phyloP scores from a whole-genome alignment of 768 basidiomycete genomes.

The Termitomyces heimii region DNA sequence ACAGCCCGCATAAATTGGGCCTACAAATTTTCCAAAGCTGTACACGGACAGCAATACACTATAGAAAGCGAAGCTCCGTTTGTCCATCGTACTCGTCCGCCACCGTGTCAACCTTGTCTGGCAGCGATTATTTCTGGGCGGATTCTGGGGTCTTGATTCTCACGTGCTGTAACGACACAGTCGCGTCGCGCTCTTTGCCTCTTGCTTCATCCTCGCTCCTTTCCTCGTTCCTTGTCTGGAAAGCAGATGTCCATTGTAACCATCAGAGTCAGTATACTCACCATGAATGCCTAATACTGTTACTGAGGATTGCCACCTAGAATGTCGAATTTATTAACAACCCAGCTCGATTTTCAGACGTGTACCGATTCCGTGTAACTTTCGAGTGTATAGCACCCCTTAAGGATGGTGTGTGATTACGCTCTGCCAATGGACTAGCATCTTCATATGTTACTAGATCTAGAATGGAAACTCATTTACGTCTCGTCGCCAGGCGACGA shows the following conservation, averaged over 20 bases:
- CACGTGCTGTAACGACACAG: slow-evolving; percentile 10
- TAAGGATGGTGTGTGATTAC: slow-evolving; percentile 58
- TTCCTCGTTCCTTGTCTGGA: not conserved
- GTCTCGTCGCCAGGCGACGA: slow-evolving; percentile 92
- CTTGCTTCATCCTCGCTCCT: slow-evolving; percentile 1
- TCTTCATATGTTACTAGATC: slow-evolving; percentile 44
- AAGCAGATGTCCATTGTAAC: slow-evolving; percentile 60
- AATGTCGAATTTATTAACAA: slow-evolving; percentile 91
- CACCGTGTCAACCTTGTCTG: not conserved
- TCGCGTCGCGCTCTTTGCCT: slow-evolving; percentile 16
- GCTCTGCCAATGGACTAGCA: not conserved
- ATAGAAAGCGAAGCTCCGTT: not conserved
- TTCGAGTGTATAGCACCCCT: slow-evolving; percentile 95
- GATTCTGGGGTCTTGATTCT: slow-evolving; percentile 6
- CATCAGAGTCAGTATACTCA: slow-evolving; percentile 44
- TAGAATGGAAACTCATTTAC: slow-evolving; percentile 98
- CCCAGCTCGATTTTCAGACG: slow-evolving; percentile 86
- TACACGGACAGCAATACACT: not conserved
- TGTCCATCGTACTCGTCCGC: not conserved
- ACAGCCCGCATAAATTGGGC: not conserved
- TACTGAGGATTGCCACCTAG: slow-evolving; percentile 28
- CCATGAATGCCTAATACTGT: not conserved
- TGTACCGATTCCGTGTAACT: slow-evolving; percentile 90
- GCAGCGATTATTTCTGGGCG: not conserved
- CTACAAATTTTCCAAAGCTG: not conserved